phyloP scores from a whole-genome alignment of 129 eudicot species.

The Lactuca saligna region DNA sequence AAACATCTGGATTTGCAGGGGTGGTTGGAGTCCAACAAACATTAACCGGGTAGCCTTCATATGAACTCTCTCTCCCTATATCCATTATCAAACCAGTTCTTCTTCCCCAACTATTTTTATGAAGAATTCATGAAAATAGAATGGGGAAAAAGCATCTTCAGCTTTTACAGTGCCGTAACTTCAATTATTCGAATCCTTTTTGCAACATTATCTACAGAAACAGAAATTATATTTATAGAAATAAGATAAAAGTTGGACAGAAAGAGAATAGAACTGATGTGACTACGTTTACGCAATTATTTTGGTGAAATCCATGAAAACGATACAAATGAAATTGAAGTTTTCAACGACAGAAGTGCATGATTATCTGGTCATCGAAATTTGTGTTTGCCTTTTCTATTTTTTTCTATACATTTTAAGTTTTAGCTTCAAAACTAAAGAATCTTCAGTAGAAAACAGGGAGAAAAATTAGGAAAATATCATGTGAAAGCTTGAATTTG shows the following conservation, averaged over 20 bases:
- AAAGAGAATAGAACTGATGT: neutral
- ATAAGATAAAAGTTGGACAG: neutral
- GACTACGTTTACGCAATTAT: constrained; percentile 12
- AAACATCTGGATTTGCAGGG: constrained; percentile 46
- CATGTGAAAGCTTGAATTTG: neutral
- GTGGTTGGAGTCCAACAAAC: constrained; percentile 53
- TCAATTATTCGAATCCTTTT: constrained; percentile 14
- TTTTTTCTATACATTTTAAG: neutral
- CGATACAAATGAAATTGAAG: neutral
- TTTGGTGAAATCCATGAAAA: neutral
- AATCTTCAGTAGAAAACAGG: neutral
- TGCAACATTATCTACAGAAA: constrained; percentile 33
- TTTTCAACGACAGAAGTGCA: neutral
- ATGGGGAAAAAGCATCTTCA: constrained; percentile 9
- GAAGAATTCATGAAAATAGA: constrained; percentile 10
- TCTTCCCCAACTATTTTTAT: constrained; percentile 20
- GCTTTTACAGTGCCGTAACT: constrained; percentile 21
- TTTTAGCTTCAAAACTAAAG: neutral
- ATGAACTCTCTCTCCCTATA: constrained; percentile 20
- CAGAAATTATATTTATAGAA: neutral
- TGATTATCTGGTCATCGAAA: neutral
- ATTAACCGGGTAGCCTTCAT: constrained; percentile 25
- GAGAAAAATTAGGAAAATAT: neutral
- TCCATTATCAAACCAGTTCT: constrained; percentile 37
- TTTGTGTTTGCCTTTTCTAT: neutral